Evolutionary conservation across 148 eudicot species (phyloP).

Genomic region (Rheum nobile): DNA sequence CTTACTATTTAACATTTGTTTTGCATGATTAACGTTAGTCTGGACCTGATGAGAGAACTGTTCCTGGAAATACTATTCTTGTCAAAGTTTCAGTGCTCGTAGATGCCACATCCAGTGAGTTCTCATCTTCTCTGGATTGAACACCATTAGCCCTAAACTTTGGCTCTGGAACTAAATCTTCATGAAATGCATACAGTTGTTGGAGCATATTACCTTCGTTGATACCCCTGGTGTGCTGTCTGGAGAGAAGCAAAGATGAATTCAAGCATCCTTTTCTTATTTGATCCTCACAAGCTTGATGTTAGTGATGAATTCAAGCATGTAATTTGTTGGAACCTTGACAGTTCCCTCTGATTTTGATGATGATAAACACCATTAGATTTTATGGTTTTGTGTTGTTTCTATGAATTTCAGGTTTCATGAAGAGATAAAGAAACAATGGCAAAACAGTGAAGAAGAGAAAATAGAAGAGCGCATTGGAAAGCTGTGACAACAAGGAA

Average conservation of each 20-base stretch:
- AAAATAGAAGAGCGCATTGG: too few species aligned
- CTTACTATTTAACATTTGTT: neutral
- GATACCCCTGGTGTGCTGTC: constrained; percentile 96
- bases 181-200: constrained; percentile 27
- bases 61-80: constrained; percentile 88
- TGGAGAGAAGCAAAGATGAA: constrained; percentile 87
- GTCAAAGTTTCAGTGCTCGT: constrained; percentile 89
- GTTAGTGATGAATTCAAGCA: constrained; percentile 91
- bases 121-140: neutral
- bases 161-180: neutral
- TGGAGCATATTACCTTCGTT: constrained; percentile 81
- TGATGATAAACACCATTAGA: too few species aligned
- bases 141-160: neutral
- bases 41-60: constrained; percentile 90
- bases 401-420: too few species aligned
- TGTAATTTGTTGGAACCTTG: too few species aligned
- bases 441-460: too few species aligned
- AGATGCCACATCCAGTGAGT: constrained; percentile 88
- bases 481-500: too few species aligned
- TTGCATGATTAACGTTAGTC: constrained; percentile 10
- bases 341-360: too few species aligned
- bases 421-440: too few species aligned
- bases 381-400: too few species aligned
- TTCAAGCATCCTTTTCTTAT: constrained; percentile 71
- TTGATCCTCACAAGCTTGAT: constrained; percentile 92